Evolutionary conservation across 305 asterid genomes (phyloP).

Genomic region (Solanum hybrid): DNA sequence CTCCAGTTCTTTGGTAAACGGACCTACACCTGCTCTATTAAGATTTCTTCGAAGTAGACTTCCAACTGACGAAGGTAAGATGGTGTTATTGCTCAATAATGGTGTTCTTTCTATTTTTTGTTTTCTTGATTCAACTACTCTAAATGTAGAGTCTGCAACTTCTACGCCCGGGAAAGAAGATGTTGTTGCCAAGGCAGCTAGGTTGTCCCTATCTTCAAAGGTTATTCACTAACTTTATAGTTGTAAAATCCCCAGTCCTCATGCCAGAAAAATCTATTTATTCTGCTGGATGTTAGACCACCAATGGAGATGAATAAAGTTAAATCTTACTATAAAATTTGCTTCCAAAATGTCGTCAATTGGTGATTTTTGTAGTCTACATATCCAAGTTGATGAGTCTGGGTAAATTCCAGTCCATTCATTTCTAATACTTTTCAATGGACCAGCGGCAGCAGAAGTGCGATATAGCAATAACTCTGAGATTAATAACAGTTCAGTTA

Average conservation of each 20-base stretch:
- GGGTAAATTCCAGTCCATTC: neutral
- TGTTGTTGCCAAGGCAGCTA: constrained; percentile 53
- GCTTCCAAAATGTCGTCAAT: neutral
- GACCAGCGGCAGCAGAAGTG: neutral
- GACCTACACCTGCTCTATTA: constrained; percentile 81
- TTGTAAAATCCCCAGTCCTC: neutral
- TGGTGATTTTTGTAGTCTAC: neutral
- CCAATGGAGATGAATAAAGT: neutral
- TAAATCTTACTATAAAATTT: neutral
- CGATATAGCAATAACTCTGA: neutral
- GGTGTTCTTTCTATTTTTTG: constrained; percentile 1
- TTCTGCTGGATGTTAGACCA: neutral
- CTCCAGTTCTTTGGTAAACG: constrained; percentile 78
- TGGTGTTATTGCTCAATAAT: constrained; percentile 13
- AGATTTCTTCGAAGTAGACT: constrained; percentile 84
- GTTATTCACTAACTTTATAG: constrained; percentile 24
- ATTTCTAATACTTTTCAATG: neutral
- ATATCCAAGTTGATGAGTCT: neutral
- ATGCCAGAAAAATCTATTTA: neutral
- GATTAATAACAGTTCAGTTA: neutral
- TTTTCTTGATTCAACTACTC: neutral
- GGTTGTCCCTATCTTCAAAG: constrained; percentile 70
- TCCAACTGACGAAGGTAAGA: constrained; percentile 77
- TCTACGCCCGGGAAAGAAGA: constrained; percentile 49
- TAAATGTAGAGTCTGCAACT: constrained; percentile 45